phyloP scores from a whole-genome alignment of 345 rosid genomes.

The Mallotus nudiflorus region DNA sequence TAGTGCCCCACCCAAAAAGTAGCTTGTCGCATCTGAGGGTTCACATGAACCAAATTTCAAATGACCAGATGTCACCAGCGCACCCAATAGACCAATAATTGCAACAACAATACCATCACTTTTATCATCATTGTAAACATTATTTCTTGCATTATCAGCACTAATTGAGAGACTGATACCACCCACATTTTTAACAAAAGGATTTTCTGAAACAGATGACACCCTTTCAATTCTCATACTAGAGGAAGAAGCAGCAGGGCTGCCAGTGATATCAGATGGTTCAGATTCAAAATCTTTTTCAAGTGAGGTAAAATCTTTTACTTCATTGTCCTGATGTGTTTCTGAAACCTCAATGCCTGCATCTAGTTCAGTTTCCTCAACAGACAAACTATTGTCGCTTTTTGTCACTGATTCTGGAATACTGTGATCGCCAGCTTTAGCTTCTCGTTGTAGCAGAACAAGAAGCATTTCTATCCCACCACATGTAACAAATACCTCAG shows the following conservation, averaged over 20 bases:
- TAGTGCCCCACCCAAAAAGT: constrained; percentile 60
- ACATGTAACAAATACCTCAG: constrained; percentile 71
- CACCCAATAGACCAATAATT: constrained; percentile 84
- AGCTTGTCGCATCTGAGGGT: constrained; percentile 60
- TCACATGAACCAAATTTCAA: constrained; percentile 59
- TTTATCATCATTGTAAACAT: constrained; percentile 81
- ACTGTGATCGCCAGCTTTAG: constrained; percentile 68
- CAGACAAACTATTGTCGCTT: constrained; percentile 37
- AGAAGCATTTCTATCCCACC: constrained; percentile 99
- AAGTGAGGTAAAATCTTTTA: constrained; percentile 34
- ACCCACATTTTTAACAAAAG: constrained; percentile 62
- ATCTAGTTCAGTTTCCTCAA: constrained; percentile 44
- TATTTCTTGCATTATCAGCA: constrained; percentile 95
- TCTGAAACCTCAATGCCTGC: constrained; percentile 28
- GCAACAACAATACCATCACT: constrained; percentile 90
- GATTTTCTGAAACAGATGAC: constrained; percentile 63
- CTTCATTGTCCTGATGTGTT: constrained; percentile 45
- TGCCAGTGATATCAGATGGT: constrained; percentile 34
- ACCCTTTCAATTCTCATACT: constrained; percentile 49
- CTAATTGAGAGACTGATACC: constrained; percentile 94
- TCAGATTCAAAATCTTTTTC: constrained; percentile 40
- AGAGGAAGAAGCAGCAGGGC: constrained; percentile 39
- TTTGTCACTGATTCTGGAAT: constrained; percentile 37
- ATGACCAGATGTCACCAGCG: constrained; percentile 75
- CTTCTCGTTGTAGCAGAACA: constrained; percentile 93